phyloP scores from a whole-genome alignment of 75 land plant genomes.

The Sequoia sempervirens region DNA sequence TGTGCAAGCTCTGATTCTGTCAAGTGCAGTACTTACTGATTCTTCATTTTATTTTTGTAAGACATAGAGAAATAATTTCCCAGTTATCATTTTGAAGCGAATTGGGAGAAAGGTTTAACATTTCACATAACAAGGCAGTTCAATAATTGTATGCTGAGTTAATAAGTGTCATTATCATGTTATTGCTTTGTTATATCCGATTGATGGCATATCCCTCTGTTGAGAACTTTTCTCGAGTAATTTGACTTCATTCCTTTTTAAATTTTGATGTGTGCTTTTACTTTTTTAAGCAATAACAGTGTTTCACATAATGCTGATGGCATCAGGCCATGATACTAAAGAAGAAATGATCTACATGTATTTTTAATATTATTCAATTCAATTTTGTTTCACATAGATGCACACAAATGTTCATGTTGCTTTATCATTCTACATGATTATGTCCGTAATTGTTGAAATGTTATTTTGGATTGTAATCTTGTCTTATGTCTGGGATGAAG shows the following conservation, averaged over 20 bases:
- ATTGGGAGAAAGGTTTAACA: background rate
- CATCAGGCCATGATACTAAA: background rate
- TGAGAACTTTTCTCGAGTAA: background rate
- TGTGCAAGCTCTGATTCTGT: background rate
- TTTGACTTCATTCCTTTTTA: background rate
- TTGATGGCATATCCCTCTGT: background rate
- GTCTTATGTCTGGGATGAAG: background rate
- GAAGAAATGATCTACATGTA: background rate
- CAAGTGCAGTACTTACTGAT: background rate
- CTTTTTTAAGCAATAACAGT: background rate
- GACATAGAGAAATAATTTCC: background rate
- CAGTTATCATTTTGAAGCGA: background rate
- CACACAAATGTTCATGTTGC: background rate
- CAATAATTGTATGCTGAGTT: background rate
- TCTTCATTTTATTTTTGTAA: background rate
- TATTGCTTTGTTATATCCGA: background rate
- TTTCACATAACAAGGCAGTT: background rate
- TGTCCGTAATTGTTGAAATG: background rate
- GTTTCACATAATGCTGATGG: background rate
- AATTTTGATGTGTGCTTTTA: background rate
- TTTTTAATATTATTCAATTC: background rate
- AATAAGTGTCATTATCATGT: background rate
- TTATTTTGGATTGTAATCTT: background rate
- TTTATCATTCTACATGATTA: background rate
- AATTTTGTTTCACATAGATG: background rate